Conservation (phyloP, 768 basidiomycete species). For the Lyophyllum atratum region DNA sequence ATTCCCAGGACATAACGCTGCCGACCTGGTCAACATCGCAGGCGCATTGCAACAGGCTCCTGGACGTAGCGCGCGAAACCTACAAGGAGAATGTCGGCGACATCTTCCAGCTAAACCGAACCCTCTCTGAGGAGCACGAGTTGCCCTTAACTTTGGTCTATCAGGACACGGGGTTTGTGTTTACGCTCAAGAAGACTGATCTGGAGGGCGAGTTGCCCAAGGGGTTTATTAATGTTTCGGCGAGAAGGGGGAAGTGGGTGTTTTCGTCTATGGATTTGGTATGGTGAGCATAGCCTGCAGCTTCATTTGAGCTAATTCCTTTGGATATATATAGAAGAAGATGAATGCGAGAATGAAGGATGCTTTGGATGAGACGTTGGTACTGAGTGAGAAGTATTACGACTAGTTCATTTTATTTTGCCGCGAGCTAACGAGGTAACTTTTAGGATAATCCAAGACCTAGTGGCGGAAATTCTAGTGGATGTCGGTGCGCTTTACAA, state of each 20-base stretch:
- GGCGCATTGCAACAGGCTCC: conserved; percentile 78
- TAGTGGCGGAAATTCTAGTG: conserved; percentile 68
- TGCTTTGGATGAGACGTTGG: conserved; percentile 84
- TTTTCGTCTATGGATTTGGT: conserved; percentile 87
- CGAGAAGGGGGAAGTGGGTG: conserved; percentile 69
- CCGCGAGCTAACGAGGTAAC: not conserved
- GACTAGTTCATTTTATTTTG: conserved; percentile 7
- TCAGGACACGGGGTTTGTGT: conserved; percentile 74
- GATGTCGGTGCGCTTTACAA: conserved; percentile 85
- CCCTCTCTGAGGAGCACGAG: conserved; percentile 60
- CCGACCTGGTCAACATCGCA: conserved; percentile 20
- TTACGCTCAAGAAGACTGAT: conserved; percentile 69
- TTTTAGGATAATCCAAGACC: conserved; percentile 73
- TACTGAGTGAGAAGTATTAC: conserved; percentile 77
- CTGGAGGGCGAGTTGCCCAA: conserved; percentile 65
- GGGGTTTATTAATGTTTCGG: conserved; percentile 68
- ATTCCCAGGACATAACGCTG: not conserved
- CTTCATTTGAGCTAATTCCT: not conserved
- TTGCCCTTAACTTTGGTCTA: conserved; percentile 70
- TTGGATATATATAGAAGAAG: conserved; percentile 61
- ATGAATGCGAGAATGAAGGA: conserved; percentile 89
- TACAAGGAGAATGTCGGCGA: conserved; percentile 93
- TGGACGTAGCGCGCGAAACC: conserved; percentile 94
- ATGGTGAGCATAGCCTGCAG: conserved; percentile 19
- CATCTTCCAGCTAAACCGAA: conserved; percentile 68